Conservation (phyloP, 495 filamentous ascomycete species). For the Tuber brumale region DNA sequence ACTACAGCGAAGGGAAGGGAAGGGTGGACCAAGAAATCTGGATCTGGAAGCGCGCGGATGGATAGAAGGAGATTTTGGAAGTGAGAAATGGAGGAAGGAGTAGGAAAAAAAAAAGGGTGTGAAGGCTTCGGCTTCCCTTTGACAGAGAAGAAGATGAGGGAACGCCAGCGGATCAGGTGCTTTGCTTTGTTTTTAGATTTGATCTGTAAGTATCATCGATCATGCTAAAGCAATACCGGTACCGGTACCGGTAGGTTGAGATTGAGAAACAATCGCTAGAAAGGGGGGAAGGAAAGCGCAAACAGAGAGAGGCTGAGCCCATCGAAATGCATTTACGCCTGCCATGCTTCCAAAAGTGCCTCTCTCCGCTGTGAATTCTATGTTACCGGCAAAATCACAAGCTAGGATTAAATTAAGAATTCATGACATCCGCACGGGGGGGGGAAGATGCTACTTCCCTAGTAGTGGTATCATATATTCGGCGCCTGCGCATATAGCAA, state of each 20-base stretch:
- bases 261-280: neutral
- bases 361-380: neutral
- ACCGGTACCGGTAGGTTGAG: neutral
- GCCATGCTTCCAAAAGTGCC: neutral
- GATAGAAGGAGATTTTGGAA: neutral
- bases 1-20: neutral
- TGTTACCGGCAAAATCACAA: neutral
- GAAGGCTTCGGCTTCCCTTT: constrained; percentile 9
- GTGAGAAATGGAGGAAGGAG: neutral
- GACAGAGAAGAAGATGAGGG: constrained; percentile 12
- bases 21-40: neutral
- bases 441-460: neutral
- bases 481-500: neutral
- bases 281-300: neutral
- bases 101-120: neutral
- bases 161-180: constrained; percentile 17
- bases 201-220: neutral
- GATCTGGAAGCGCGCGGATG: constrained; percentile 36
- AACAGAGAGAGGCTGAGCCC: neutral
- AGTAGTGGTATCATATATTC: neutral
- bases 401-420: neutral
- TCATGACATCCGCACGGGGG: neutral
- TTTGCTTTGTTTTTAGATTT: constrained; percentile 1
- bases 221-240: neutral
- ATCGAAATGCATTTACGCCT: neutral